These are phyloP conservation scores for Ambispora gerdemannii DNA, from an alignment of 192 early-diverging fungal genomes.

Conservation along the genomic window DNA sequence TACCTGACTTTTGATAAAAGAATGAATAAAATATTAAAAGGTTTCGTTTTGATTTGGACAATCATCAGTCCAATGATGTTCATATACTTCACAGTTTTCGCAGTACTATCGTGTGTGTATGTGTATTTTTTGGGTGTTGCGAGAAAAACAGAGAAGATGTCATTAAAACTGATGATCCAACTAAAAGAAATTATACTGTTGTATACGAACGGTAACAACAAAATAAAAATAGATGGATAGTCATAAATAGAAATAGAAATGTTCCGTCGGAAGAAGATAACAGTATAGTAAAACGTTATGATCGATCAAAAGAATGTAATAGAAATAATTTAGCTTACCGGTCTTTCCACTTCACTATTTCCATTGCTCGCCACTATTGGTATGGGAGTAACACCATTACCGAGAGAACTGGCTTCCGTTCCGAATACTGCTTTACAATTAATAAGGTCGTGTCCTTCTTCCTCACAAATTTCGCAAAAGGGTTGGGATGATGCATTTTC, in stretches of 20 bases:
- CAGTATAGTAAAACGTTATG: no score
- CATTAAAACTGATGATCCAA: neutral
- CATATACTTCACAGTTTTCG: conserved; percentile 74
- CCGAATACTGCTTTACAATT: conserved; percentile 55
- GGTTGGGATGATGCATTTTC: conserved; percentile 3
- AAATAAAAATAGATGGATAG: conserved; percentile 21
- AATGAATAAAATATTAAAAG: conserved; percentile 43
- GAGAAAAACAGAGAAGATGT: neutral
- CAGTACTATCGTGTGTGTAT: conserved; percentile 50
- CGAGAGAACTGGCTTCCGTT: conserved; percentile 2
- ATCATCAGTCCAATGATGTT: conserved; percentile 64
- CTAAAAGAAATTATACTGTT: neutral
- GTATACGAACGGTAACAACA: conserved; percentile 30
- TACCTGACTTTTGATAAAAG: neutral
- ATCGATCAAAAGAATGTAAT: neutral
- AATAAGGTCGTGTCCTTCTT: conserved; percentile 58
- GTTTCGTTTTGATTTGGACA: conserved; percentile 72
- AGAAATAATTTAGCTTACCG: conserved; percentile 37
- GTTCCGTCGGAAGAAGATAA: no score
- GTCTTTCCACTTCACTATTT: conserved; percentile 37
- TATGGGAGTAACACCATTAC: neutral
- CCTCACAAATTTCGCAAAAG: conserved; percentile 71
- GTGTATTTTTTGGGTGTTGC: neutral
- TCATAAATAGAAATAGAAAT: neutral
- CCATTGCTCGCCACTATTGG: neutral